A percentile compares a stretch with the other conserved stretches of the same genome.
These are phyloP conservation scores for Paramyrothecium roridum DNA, from an alignment of 2,329 filamentous ascomycete species.

Conservation along the genomic window DNA sequence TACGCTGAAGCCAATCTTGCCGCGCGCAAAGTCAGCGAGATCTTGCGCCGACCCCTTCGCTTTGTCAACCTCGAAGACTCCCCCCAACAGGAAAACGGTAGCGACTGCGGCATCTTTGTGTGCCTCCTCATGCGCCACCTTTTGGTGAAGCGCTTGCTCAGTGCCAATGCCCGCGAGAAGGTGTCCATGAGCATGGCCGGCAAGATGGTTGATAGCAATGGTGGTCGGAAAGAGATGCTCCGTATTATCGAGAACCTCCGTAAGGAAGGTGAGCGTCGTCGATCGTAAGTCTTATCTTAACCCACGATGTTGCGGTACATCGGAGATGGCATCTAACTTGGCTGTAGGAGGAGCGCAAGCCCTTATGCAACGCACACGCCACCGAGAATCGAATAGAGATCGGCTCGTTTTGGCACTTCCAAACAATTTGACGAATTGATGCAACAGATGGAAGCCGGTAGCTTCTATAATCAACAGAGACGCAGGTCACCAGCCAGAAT, in stretches of 20 bases:
- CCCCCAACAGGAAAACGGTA: constrained; percentile 88
- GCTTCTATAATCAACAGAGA: background rate
- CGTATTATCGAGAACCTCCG: constrained; percentile 82
- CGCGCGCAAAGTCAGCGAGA: constrained; percentile 62
- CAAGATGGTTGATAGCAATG: constrained; percentile 75
- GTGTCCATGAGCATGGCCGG: constrained; percentile 92
- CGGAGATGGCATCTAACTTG: background rate
- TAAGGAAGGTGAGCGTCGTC: constrained; percentile 80
- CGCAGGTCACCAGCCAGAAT: too few species aligned
- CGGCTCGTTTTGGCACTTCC: constrained; percentile 26
- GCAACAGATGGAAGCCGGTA: background rate
- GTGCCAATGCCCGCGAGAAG: constrained; percentile 77
- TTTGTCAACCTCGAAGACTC: constrained; percentile 83
- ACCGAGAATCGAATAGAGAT: constrained; percentile 39
- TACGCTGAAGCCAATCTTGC: constrained; percentile 68
- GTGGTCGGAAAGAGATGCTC: constrained; percentile 86
- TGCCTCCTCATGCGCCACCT: constrained; percentile 93
- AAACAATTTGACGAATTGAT: constrained; percentile 22
- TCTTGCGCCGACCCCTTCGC: constrained; percentile 65
- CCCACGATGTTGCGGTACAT: background rate
- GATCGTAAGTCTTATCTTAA: constrained; percentile 59
- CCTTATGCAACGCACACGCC: constrained; percentile 35
- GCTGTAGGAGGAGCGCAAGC: constrained; percentile 31
- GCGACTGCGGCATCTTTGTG: constrained; percentile 93
- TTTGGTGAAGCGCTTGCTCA: constrained; percentile 78